A percentile compares a stretch with the other conserved stretches of the same genome.
Evolutionary conservation across 2,329 filamentous ascomycete species (phyloP).

Genomic region (Trichophyton equinum): DNA sequence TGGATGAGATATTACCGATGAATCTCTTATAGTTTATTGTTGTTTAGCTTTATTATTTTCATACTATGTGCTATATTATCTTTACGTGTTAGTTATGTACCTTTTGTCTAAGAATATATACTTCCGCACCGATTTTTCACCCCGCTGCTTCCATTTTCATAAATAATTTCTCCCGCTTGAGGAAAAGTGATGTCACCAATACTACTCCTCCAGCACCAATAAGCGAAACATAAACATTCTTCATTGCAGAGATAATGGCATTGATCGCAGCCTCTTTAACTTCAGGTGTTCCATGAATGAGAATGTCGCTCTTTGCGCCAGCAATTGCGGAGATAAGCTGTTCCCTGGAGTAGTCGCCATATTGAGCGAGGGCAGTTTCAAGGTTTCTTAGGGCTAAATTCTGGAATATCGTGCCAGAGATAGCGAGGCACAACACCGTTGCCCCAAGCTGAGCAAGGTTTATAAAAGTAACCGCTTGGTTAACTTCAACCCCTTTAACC

Average conservation of each 20-base stretch:
- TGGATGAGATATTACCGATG: no score
- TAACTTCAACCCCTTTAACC: conserved; percentile 21
- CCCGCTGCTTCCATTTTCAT: conserved; percentile 2
- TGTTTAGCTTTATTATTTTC: no score
- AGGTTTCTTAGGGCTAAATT: conserved; percentile 23
- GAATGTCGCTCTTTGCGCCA: conserved; percentile 23
- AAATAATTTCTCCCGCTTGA: conserved; percentile 3
- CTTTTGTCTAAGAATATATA: no score
- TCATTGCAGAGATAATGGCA: conserved; percentile 18
- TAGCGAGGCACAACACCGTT: not conserved
- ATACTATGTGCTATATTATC: no score
- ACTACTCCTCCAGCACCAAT: conserved; percentile 16
- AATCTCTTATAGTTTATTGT: no score
- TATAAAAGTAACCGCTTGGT: conserved; percentile 29
- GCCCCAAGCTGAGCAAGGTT: conserved; percentile 21
- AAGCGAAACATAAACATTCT: conserved; percentile 22
- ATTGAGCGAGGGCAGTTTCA: conserved; percentile 16
- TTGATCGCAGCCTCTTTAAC: conserved; percentile 19
- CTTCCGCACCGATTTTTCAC: no score
- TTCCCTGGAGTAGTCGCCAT: conserved; percentile 14
- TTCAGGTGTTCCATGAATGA: conserved; percentile 18
- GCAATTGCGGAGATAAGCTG: conserved; percentile 25
- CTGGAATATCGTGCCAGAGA: conserved; percentile 15
- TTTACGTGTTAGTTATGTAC: no score
- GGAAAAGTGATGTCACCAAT: no score